phyloP scores from a whole-genome alignment of 805 yeast species.

The Blastobotrys mokoenaii region DNA sequence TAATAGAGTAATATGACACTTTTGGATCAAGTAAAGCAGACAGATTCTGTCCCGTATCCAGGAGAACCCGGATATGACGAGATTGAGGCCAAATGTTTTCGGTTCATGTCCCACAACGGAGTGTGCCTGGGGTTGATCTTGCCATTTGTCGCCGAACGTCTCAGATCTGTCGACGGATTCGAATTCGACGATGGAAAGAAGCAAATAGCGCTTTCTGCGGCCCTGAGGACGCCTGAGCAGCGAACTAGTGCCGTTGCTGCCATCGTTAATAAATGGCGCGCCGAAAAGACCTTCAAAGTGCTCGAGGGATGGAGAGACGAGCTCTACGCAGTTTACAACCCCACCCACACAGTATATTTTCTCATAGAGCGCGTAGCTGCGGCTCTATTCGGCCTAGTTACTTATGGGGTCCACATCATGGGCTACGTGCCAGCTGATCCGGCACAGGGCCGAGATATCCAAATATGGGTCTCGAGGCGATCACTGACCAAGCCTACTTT shows the following conservation, averaged over 20 bases:
- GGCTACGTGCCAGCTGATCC: slow-evolving; percentile 58
- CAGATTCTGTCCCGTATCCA: slow-evolving; percentile 12
- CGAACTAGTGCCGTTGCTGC: slow-evolving; percentile 31
- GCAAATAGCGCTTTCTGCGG: slow-evolving; percentile 25
- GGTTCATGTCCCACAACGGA: slow-evolving; percentile 22
- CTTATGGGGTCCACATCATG: slow-evolving; percentile 83
- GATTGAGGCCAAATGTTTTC: slow-evolving; percentile 10
- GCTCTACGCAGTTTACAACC: slow-evolving; percentile 61
- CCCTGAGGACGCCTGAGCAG: slow-evolving; percentile 32
- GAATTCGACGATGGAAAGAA: slow-evolving; percentile 20
- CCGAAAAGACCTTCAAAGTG: slow-evolving; percentile 17
- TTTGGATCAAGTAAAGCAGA: slow-evolving; percentile 8
- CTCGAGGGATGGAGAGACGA: slow-evolving; percentile 72
- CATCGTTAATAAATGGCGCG: slow-evolving; percentile 20
- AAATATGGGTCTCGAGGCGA: slow-evolving; percentile 76
- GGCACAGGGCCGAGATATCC: slow-evolving; percentile 29
- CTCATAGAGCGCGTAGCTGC: slow-evolving; percentile 74
- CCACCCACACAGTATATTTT: slow-evolving; percentile 49
- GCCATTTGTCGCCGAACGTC: slow-evolving; percentile 17
- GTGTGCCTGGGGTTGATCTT: slow-evolving; percentile 21
- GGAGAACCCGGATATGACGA: slow-evolving; percentile 1
- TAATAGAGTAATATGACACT: neutral
- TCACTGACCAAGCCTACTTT: slow-evolving; percentile 73
- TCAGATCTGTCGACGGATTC: slow-evolving; percentile 8
- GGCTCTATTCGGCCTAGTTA: slow-evolving; percentile 73